Evolutionary conservation across 495 filamentous ascomycete species (phyloP).

Genomic region (Penicillium roqueforti): DNA sequence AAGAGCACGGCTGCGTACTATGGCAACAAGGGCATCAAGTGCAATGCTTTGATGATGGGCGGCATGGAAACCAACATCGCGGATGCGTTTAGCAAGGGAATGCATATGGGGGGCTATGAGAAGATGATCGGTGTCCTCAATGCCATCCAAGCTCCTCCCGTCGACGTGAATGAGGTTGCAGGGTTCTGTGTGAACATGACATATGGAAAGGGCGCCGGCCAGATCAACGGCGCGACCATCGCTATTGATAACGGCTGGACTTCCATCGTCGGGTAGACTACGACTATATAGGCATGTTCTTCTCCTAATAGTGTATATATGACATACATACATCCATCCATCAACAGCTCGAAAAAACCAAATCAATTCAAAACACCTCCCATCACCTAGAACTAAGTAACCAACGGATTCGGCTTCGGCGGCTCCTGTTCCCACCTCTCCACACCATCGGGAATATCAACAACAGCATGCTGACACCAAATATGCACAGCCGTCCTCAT

Average conservation of each 20-base stretch:
- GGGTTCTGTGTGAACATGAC: conserved; percentile 29
- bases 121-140: conserved; percentile 29
- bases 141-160: conserved; percentile 20
- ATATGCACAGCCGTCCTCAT: conserved; percentile 56
- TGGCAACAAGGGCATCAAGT: conserved; percentile 52
- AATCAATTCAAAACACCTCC: not conserved
- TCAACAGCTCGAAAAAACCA: too few relatives aligned
- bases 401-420: conserved; percentile 14
- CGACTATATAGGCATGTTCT: not conserved
- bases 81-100: conserved; percentile 41
- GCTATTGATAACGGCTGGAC: conserved; percentile 32
- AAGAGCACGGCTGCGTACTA: conserved; percentile 61
- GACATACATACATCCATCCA: not conserved
- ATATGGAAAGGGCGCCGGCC: conserved; percentile 23
- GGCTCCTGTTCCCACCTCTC: conserved; percentile 33
- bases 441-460: conserved; percentile 57
- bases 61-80: conserved; percentile 55
- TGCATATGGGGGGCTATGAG: conserved; percentile 44
- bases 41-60: conserved; percentile 53
- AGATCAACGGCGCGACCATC: conserved; percentile 35
- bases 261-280: conserved; percentile 22
- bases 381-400: too few relatives aligned
- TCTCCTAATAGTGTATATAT: not conserved
- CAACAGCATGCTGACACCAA: conserved; percentile 58
- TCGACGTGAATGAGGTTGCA: conserved; percentile 39